phyloP scores from a whole-genome alignment of 2,329 filamentous ascomycete genomes.

The Herpotrichia juniperi region DNA sequence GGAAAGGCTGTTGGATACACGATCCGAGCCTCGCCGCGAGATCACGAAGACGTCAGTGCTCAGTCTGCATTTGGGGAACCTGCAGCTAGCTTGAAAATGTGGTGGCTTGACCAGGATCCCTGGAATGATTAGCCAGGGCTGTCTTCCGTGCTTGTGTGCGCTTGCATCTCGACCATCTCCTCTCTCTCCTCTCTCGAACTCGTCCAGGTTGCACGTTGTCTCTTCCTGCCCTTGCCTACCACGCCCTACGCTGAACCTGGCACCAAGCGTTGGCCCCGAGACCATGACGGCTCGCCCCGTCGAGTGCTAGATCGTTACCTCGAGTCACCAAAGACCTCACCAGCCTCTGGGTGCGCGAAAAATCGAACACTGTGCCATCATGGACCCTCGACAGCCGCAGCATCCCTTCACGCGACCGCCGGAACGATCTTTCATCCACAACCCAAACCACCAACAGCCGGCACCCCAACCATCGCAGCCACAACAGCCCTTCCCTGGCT shows the following conservation, averaged over 20 bases:
- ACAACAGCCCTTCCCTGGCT: conserved; percentile 32
- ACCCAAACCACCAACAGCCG: conserved; percentile 64
- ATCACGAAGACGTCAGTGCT: conserved; percentile 1
- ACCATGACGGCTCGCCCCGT: conserved; percentile 6
- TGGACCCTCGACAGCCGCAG: conserved; percentile 47
- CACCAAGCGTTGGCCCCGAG: conserved; percentile 10
- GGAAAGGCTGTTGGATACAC: no score
- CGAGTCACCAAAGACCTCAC: background rate
- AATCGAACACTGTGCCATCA: conserved; percentile 20
- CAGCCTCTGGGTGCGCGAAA: conserved; percentile 4
- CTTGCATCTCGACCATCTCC: background rate
- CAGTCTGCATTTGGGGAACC: background rate
- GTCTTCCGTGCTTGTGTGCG: conserved; percentile 1
- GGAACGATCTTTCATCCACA: conserved; percentile 56
- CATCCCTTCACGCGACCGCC: conserved; percentile 46
- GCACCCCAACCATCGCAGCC: conserved; percentile 20
- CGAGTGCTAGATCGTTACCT: conserved; percentile 5
- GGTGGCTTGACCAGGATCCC: background rate
- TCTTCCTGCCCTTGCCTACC: background rate
- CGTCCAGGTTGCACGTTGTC: no score
- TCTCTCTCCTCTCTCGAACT: conserved; percentile 3
- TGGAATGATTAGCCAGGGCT: background rate
- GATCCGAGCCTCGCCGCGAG: no score
- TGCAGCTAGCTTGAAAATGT: conserved; percentile 1
- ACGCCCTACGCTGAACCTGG: background rate